Evolutionary conservation across 2,329 filamentous ascomycete species (phyloP), one percentile per base, ranked within the genome.

Genomic region (Fusarium sp.): DNA sequence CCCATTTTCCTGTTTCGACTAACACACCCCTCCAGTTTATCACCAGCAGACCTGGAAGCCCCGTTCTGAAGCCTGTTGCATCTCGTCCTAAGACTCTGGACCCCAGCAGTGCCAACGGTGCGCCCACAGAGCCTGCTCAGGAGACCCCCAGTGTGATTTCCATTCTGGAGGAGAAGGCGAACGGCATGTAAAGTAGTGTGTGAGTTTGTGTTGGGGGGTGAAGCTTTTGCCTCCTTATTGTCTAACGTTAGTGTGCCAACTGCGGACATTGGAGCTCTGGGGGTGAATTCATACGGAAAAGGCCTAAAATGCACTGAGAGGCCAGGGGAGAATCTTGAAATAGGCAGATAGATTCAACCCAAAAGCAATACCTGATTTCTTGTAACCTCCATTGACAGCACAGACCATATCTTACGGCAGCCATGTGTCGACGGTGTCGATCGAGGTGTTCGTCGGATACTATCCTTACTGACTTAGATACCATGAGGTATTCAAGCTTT

Each of bases 111-210:
- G 47, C 47, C 27, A 52, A 52, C 9, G 47, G 47, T 8, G 47
- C 47, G 0, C 10, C 47, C 18, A 52, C 25, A 29, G 18, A 52
- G 18, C 47, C 47, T 59, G 16, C 71, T 3, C 62, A 70, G 33
- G 67, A 67, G 13, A 27, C 70, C 13, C 29, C 70, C 5, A 70
- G 66, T 45, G 35, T 74, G 10, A 31, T 73, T 25, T 61, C 71
- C 1, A 61, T 71, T 9, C 47, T 73, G 67, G 71, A 73, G 27
- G 70, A 73, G 9, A 73, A 73, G 71, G 71, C 47, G 0, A 71
- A 71, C 7, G 67, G 42, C 14, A 74, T 73, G 71, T 73, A 61
- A 60, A 60, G 18, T 4, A 9, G 40, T 16, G 27, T 52, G n/a
- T 20, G 16, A 8, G 18, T 18, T 52, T 27, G 10, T n/a, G 22